Evolutionary conservation across 495 filamentous ascomycete genomes (phyloP), one percentile per base, ranked within the genome.

Genomic region (Podospora sp.): DNA sequence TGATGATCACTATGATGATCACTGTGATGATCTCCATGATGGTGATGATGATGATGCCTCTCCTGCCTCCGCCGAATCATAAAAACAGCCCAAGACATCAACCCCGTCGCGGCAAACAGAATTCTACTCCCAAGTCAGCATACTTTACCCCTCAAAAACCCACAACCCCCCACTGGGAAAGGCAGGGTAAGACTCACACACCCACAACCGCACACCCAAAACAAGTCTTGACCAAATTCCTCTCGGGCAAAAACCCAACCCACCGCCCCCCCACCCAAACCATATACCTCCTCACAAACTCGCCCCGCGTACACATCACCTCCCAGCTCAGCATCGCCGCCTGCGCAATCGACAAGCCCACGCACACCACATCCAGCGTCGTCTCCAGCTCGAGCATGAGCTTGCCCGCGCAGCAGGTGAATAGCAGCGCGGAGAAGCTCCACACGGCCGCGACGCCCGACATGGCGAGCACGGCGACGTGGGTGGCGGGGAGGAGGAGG

Each of bases 301-400:
- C 33, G 12, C 11, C 25, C 9, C 12, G 6, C 60, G 60, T 20
- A 27, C 35, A 49, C 18, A 24, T 12, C 60, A 35, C 36, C 6
- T 62, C 60, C 60, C 50, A 2, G 60, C 60, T 49, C 9, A 62
- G 35, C 60, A 62, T 6, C 14, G 36, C 60, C 36, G 60, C 36
- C 60, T 62, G 35, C 7, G 60, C 60, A 18, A 62, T 50, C 35
- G 60, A 62, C 60, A 62, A 22, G 35, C 7, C 35, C 35, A 50
- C 21, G 35, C 60, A 62, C 14, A 62, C 9, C 4, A 51, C 20
- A 22, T 62, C 60, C 35, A 62, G 3, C 35, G 36, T 49, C 5
- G 60, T 49, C 35, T 62, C 60, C 2, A 62, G 11, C 35, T 62
- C 60, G 14, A 62, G 60, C 60, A 62, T 62, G 60, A 62, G 49